Base-by-base conservation (phyloP, 129 eudicot species). In the Chrysanthemum makinoi region DNA sequence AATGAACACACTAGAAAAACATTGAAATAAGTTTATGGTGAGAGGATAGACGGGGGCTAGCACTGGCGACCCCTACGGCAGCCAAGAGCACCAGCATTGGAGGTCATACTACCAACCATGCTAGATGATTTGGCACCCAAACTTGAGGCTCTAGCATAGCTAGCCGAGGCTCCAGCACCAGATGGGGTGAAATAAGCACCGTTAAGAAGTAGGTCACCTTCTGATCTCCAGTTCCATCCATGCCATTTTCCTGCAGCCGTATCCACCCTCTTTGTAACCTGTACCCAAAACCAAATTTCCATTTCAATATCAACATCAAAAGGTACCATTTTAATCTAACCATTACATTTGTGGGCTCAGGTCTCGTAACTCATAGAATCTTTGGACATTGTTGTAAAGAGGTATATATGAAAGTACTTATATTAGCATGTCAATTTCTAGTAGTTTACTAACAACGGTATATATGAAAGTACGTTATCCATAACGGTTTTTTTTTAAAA, bases 171-270 rank as follows among this genome's bases (percentile, higher is more conserved):
- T 46, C 97, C 95, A 17, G 87, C 91, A 20, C 97, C 97, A 10
- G 97, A 90, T 63, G 95, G 87, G 12, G 87, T 85, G 77, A 90
- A 90, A 66, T 87, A 90, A 49, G 97, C 97, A 60, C 97, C 97
- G 12, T 90, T 90, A 12, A 90, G 89, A 70, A 90, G 74, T 48
- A 90, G 39, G 72, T 90, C 97, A 6, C 97, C 97, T 60, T 90
- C 97, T 26, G 97, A 90, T 64, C 97, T 90, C 97, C 97, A 90
- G 63, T 90, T 90, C 97, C 97, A 90, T n/a, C 91, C 90, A 49
- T 85, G 82, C 97, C 97, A 90, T 56, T 74, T 69, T 13, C 72
- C 44, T 68, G 72, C 63, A 66, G 72, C 77, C 8, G 91, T 83
- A 1, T 85, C 85, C 33, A 85, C 91, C 58, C 97, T 81, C 80